Conservation (phyloP, 257 asterid species). For the Phtheirospermum japonicum region DNA sequence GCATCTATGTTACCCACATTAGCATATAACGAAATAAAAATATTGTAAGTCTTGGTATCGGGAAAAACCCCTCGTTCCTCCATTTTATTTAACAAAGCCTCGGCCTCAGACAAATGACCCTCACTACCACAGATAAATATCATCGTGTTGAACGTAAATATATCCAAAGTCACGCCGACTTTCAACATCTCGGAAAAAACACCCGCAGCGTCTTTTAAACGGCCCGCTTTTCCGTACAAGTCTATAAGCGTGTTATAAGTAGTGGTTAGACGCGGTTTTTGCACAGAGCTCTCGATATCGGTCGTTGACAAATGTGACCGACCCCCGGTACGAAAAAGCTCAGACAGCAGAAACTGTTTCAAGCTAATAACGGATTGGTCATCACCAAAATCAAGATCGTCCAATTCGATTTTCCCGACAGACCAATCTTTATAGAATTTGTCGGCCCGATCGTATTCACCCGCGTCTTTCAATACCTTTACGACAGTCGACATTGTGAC, state of each 20-base stretch:
- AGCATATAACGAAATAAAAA: slow-evolving; percentile 65
- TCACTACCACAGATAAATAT: slow-evolving; percentile 74
- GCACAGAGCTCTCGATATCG: slow-evolving; percentile 37
- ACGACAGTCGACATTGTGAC: slow-evolving; percentile 89
- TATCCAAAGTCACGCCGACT: slow-evolving; percentile 68
- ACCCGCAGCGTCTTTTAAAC: slow-evolving; percentile 74
- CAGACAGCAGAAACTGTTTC: slow-evolving; percentile 72
- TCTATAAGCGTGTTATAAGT: slow-evolving; percentile 88
- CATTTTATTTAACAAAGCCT: slow-evolving; percentile 72
- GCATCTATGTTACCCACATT: slow-evolving; percentile 50
- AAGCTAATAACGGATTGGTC: slow-evolving; percentile 50
- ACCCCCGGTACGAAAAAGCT: slow-evolving; percentile 80
- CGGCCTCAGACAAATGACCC: slow-evolving; percentile 79
- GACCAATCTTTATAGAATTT: slow-evolving; percentile 82
- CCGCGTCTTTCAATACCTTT: slow-evolving; percentile 82
- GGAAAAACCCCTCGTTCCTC: slow-evolving; percentile 75
- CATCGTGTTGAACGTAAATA: slow-evolving; percentile 87
- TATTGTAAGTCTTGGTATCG: slow-evolving; percentile 84
- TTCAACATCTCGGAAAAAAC: slow-evolving; percentile 78
- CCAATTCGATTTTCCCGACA: slow-evolving; percentile 61
- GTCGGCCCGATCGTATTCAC: slow-evolving; percentile 63
- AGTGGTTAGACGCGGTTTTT: slow-evolving; percentile 60
- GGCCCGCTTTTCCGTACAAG: slow-evolving; percentile 89
- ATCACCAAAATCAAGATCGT: slow-evolving; percentile 65
- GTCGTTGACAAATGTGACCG: slow-evolving; percentile 37